A percentile compares a stretch with the other conserved stretches of the same genome.
These are phyloP conservation scores for Polygonum aviculare DNA, from an alignment of 148 eudicot species.

Conservation along the genomic window DNA sequence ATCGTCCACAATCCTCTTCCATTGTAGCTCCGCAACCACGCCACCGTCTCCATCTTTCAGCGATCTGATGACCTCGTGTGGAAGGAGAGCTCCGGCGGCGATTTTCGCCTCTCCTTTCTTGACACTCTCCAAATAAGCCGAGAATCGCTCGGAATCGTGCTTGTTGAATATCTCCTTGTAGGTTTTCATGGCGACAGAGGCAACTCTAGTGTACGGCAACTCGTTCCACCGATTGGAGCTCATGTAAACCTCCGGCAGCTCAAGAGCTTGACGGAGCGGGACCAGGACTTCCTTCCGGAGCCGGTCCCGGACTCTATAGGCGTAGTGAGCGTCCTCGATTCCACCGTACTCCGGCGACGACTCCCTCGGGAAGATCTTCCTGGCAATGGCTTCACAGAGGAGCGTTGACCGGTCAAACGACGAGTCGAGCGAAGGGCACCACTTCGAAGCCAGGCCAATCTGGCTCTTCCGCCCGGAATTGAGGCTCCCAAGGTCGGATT, in stretches of 20 bases:
- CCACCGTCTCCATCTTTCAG: conserved; percentile 9
- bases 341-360: conserved; percentile 14
- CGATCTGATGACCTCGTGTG: conserved; percentile 18
- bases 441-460: conserved; percentile 24
- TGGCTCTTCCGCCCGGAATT: conserved; percentile 12
- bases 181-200: conserved; percentile 22
- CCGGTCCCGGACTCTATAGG: conserved; percentile 22
- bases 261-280: conserved; percentile 18
- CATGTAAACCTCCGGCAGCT: conserved; percentile 22
- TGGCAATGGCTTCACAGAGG: conserved; percentile 21
- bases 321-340: conserved; percentile 19
- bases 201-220: conserved; percentile 20
- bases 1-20: conserved; percentile 27
- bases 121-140: conserved; percentile 9
- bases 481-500: conserved; percentile 12
- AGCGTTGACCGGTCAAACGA: conserved; percentile 17
- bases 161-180: conserved; percentile 17
- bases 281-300: conserved; percentile 20
- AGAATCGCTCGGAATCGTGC: conserved; percentile 20
- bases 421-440: conserved; percentile 28
- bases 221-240: conserved; percentile 17
- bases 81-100: conserved; percentile 18
- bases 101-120: conserved; percentile 12
- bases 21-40: conserved; percentile 19
- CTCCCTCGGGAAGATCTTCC: conserved; percentile 19